Evolutionary conservation across 768 basidiomycete species (phyloP).

Genomic region (Coprinellus micaceus): DNA sequence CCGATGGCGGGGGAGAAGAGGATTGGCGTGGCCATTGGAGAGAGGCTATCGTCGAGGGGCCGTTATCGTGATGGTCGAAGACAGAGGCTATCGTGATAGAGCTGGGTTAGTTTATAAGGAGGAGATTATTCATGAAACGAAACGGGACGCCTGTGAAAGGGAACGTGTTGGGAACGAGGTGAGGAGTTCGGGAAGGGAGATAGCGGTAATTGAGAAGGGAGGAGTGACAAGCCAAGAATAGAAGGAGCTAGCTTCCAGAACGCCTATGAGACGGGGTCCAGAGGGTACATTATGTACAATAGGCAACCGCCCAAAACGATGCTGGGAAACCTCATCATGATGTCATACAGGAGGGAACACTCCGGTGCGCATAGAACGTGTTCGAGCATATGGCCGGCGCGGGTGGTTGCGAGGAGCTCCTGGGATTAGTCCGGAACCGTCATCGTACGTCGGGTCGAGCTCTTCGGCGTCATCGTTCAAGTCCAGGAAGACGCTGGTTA

Average conservation of each 20-base stretch:
- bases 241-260: constrained; percentile 4
- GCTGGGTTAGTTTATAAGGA: not conserved
- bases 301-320: not conserved
- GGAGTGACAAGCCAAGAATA: not conserved
- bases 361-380: not conserved
- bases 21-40: constrained; percentile 28
- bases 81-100: not conserved
- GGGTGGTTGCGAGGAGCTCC: constrained; percentile 12
- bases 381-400: not conserved
- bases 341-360: not conserved
- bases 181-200: not conserved
- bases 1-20: constrained; percentile 38
- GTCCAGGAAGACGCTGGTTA: constrained; percentile 9
- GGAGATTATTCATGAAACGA: not conserved
- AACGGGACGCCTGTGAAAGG: not conserved
- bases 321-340: not conserved
- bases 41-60: not conserved
- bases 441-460: constrained; percentile 21
- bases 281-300: not conserved
- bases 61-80: not conserved
- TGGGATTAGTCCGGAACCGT: constrained; percentile 21
- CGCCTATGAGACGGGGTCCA: not conserved
- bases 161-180: not conserved
- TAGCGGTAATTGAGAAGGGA: not conserved
- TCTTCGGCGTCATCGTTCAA: constrained; percentile 16